A percentile compares a stretch with the other conserved stretches of the same genome.
phyloP scores from a whole-genome alignment of 352 stramenopile species.

The Phytopythium ostracodes region DNA sequence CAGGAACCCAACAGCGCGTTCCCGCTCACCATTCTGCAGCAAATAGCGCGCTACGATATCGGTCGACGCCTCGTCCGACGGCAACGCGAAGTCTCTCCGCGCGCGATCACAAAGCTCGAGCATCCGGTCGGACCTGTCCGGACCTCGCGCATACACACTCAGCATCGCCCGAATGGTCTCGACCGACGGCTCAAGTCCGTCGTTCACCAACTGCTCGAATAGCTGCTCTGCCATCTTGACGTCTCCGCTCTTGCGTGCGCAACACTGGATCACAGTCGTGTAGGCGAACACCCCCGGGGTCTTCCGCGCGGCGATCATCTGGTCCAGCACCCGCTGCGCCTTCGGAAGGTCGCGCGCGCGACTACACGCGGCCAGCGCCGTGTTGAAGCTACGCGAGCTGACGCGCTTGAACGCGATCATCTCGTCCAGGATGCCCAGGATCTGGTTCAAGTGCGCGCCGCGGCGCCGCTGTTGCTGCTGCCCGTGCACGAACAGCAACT shows the following conservation, averaged over 20 bases:
- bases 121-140: slow-evolving; percentile 25
- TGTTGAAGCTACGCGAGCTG: slow-evolving; percentile 55
- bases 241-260: slow-evolving; percentile 30
- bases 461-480: slow-evolving; percentile 14
- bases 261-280: slow-evolving; percentile 66
- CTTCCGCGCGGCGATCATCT: slow-evolving; percentile 32
- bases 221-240: slow-evolving; percentile 31
- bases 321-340: slow-evolving; percentile 31
- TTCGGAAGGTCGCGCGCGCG: slow-evolving; percentile 31
- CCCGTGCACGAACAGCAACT: slow-evolving; percentile 46
- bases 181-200: slow-evolving; percentile 32
- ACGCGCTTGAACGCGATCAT: slow-evolving; percentile 39
- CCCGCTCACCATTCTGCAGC: slow-evolving; percentile 26
- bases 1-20: slow-evolving; percentile 26
- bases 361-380: slow-evolving; percentile 65
- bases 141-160: slow-evolving; percentile 41
- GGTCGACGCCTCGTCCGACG: slow-evolving; percentile 38
- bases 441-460: slow-evolving; percentile 31
- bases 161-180: slow-evolving; percentile 60
- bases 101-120: slow-evolving; percentile 29
- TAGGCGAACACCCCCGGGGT: slow-evolving; percentile 41
- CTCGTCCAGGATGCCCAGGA: slow-evolving; percentile 44
- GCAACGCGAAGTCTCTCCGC: slow-evolving; percentile 29
- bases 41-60: slow-evolving; percentile 41
- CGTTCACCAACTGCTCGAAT: slow-evolving; percentile 39